A percentile compares a stretch with the other conserved stretches of the same genome.
Evolutionary conservation across 345 rosid genomes (phyloP).

Genomic region (Lumnitzera littorea): DNA sequence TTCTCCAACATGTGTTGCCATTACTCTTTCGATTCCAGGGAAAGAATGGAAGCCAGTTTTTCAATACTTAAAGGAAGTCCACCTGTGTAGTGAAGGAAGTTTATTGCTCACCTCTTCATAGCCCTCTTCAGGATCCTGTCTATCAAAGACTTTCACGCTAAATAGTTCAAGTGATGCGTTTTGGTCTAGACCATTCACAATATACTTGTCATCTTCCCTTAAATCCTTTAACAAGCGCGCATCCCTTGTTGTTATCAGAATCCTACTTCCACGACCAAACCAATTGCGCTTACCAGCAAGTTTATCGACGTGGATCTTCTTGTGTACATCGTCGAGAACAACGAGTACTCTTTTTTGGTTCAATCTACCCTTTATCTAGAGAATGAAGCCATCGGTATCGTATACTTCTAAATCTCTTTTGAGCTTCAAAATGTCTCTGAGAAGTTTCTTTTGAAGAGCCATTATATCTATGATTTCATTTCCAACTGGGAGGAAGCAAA

Average conservation of each 20-base stretch:
- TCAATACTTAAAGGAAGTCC: not conserved
- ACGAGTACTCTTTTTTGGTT: conserved; percentile 1
- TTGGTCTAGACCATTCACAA: not conserved
- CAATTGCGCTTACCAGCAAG: not conserved
- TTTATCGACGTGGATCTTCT: conserved; percentile 1
- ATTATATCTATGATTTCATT: no score
- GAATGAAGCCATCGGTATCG: not conserved
- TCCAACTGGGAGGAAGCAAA: no score
- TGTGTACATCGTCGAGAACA: conserved; percentile 5
- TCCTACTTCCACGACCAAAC: conserved; percentile 2
- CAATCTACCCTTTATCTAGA: not conserved
- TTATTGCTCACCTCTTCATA: not conserved
- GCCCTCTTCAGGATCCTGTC: not conserved
- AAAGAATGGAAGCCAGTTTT: no score
- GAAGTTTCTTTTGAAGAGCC: no score
- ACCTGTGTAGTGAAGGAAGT: not conserved
- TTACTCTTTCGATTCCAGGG: no score
- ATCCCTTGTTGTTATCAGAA: conserved; percentile 8
- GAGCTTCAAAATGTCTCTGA: not conserved
- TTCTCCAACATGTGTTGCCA: no score
- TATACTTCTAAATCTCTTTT: not conserved
- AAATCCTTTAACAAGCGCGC: conserved; percentile 2
- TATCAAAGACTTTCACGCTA: not conserved
- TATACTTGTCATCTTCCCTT: conserved; percentile 3
- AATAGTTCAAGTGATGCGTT: conserved; percentile 8